phyloP scores from a whole-genome alignment of 345 rosid species.

The Gossypium mustelinum region DNA sequence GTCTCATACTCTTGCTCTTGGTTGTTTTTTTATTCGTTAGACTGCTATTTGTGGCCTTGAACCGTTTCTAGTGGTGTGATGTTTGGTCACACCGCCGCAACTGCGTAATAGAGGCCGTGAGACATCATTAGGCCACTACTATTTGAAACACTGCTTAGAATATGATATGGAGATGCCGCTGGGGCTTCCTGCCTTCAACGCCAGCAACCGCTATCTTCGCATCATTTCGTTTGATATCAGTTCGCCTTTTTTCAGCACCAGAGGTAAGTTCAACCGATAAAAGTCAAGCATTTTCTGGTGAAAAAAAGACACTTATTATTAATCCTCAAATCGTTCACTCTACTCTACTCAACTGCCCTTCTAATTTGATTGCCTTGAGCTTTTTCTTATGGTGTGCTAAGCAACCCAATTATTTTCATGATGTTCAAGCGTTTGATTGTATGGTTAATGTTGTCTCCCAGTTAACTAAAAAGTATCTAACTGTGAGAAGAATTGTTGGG shows the following conservation, averaged over 20 bases:
- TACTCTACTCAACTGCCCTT: slow-evolving; percentile 38
- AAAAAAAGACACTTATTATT: slow-evolving; percentile 25
- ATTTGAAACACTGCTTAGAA: not conserved
- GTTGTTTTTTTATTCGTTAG: too few relatives aligned
- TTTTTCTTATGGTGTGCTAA: slow-evolving; percentile 60
- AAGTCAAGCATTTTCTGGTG: slow-evolving; percentile 8
- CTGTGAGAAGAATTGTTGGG: slow-evolving; percentile 34
- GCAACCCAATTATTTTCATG: slow-evolving; percentile 52
- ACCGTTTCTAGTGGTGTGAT: too few relatives aligned
- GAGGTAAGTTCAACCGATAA: not conserved
- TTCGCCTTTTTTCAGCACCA: slow-evolving; percentile 18
- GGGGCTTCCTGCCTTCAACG: slow-evolving; percentile 20
- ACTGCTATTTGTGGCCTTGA: too few relatives aligned
- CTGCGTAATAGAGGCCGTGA: too few relatives aligned
- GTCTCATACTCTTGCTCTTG: too few relatives aligned
- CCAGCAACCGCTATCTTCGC: slow-evolving; percentile 10
- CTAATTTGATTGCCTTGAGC: slow-evolving; percentile 56
- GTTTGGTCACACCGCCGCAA: too few relatives aligned
- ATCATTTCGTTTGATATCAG: slow-evolving; percentile 20
- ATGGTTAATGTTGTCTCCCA: slow-evolving; percentile 48
- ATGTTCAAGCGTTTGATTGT: slow-evolving; percentile 37
- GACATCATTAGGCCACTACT: too few relatives aligned
- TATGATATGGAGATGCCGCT: slow-evolving; percentile 44
- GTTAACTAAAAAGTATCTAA: slow-evolving; percentile 26
- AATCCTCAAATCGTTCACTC: slow-evolving; percentile 46